phyloP scores from a whole-genome alignment of 257 asterid genomes.

The Solanum pimpinellifolium region DNA sequence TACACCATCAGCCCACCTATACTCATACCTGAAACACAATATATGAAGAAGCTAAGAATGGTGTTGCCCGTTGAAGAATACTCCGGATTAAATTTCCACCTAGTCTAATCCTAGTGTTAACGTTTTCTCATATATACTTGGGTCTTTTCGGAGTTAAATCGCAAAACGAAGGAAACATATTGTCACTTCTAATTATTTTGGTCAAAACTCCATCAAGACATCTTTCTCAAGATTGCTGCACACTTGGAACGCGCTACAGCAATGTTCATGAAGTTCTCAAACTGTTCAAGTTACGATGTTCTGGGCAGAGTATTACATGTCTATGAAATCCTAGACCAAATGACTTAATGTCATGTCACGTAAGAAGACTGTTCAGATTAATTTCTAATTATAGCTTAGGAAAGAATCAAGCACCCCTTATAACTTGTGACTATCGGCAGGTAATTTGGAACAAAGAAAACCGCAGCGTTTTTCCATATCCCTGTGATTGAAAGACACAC shows the following conservation, averaged over 20 bases:
- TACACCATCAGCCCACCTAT: constrained; percentile 95
- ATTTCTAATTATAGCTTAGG: background rate
- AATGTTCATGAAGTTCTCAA: background rate
- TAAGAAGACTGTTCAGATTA: background rate
- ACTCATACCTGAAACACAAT: constrained; percentile 47
- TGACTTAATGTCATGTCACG: background rate
- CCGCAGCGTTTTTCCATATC: background rate
- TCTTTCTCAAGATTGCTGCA: background rate
- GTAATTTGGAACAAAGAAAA: background rate
- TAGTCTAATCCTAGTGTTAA: background rate
- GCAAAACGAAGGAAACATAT: background rate
- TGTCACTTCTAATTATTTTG: background rate
- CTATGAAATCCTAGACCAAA: background rate
- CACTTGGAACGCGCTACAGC: background rate
- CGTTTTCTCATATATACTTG: background rate
- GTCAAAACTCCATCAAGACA: background rate
- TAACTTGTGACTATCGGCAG: background rate
- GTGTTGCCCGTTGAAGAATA: background rate
- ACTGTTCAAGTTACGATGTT: background rate
- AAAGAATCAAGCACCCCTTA: background rate
- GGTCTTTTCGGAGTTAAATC: background rate
- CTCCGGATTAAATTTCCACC: background rate
- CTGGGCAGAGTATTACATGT: background rate
- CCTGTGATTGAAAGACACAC: background rate
- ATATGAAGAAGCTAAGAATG: background rate